Evolutionary conservation across 371 early-diverging fungal genomes (phyloP).

Genomic region (Homolaphlyctis polyrhiza): DNA sequence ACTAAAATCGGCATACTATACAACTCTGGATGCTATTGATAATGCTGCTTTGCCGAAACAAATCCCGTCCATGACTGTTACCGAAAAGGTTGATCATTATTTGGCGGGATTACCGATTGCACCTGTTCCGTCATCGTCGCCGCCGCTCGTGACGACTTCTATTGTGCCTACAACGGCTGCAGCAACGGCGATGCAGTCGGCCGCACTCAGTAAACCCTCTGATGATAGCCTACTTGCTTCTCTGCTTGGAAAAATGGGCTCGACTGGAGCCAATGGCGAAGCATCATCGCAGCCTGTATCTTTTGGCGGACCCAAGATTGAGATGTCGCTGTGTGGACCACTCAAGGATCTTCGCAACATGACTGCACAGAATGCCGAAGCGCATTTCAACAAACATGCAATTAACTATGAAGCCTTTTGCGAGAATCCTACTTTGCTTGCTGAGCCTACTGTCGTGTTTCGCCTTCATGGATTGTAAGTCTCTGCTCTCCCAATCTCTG

Average conservation of each 20-base stretch:
- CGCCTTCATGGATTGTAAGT: slow-evolving; percentile 38
- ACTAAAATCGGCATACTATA: background rate
- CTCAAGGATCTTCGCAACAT: slow-evolving; percentile 9
- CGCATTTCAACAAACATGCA: slow-evolving; percentile 52
- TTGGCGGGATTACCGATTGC: slow-evolving; percentile 21
- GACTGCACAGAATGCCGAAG: slow-evolving; percentile 39
- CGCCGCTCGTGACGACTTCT: no score
- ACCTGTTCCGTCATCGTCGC: background rate
- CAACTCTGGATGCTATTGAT: background rate
- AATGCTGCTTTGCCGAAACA: background rate
- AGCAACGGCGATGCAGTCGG: no score
- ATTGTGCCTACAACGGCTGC: no score
- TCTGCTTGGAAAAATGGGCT: background rate
- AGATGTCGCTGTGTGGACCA: slow-evolving; percentile 48
- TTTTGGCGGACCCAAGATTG: slow-evolving; percentile 14
- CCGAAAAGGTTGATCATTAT: slow-evolving; percentile 37
- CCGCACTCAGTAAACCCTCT: slow-evolving; percentile 4
- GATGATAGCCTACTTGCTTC: background rate
- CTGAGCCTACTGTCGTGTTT: slow-evolving; percentile 61
- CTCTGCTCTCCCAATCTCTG: background rate
- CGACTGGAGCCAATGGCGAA: background rate
- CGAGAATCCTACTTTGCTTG: slow-evolving; percentile 57
- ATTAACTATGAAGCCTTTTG: slow-evolving; percentile 59
- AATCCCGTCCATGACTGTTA: slow-evolving; percentile 14
- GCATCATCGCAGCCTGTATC: background rate